Evolutionary conservation across 2,329 filamentous ascomycete species (phyloP), one percentile per base, ranked within the genome.

Genomic region (Cordyceps cateniannulata): DNA sequence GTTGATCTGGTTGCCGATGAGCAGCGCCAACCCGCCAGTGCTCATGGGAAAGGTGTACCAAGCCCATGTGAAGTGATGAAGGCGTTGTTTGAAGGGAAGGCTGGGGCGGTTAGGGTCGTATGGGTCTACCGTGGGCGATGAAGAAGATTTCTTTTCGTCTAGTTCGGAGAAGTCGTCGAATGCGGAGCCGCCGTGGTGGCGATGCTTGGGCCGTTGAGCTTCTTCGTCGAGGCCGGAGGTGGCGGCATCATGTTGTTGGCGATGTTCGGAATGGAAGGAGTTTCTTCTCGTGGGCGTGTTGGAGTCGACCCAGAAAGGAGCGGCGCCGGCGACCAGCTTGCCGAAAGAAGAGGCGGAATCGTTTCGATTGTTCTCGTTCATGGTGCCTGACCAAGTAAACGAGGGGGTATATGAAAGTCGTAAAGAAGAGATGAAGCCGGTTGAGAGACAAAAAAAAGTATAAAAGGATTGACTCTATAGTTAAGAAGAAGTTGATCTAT

Each of bases 31-130:
- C 0, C 87, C 87, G 38, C 89, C 89, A 0, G 87, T 90, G 52
- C 85, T 88, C 88, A 91, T 91, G 2, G 87, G 86, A 35, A 85
- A 76, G 1, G 87, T 88, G 72, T 87, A 93, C 87, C 88, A 91
- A 20, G 85, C 85, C 86, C 85, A 87, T 1, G 84, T 87, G 68
- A 87, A 86, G 72, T 87, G 84, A 50, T 78, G 73, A 27, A 85
- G 71, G 4, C 82, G 73, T 59, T 79, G 67, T 58, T 75, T 74
- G 22, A 82, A 61, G 3, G 71, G 67, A 1, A 81, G 66, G 56
- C 72, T 76, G 3, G 72, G 74, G 18, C 72, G 71, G 51, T 57
- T 49, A 3, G 32, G 32, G n/a, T 52, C 48, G 27, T 57, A 62
- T 2, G 56, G 61, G 24, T 72, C 69, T 22, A 48, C 51, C 22